Evolutionary conservation across 2,329 filamentous ascomycete species (phyloP), one percentile per base, ranked within the genome.

Genomic region (Aspergillus spinulosporus): DNA sequence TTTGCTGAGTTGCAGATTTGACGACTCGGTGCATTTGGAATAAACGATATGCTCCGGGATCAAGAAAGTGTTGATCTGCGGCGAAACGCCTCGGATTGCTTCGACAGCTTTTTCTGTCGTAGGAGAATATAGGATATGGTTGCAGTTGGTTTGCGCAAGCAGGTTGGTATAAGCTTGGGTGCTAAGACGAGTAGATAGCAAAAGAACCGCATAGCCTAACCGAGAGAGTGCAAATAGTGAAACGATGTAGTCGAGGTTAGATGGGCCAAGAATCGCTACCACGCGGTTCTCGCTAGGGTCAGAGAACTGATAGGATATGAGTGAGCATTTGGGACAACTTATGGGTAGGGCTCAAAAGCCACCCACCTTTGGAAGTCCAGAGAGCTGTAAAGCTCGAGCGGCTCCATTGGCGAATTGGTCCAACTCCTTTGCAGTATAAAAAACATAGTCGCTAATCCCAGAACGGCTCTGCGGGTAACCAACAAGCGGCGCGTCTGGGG

Each of bases 221-320:
- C 82, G 78, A 36, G 76, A 79, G 31, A 86, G 65, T 0, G 81
- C 83, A 45, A 85, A 75, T 43, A 81, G 72, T 1, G 82, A 79
- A 43, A 85, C 69, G 40, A 84, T 72, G 53, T 82, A 82, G 55
- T 84, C 80, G 9, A 86, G 70, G 59, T 80, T 80, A 1, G 82
- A 84, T 2, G 76, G 72, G 3, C 78, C 80, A 0, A 85, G 71
- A n/a, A 85, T 66, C 1, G 77, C 82, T 26, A 84, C 74, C 0
- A 80, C 76, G 21, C 54, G 49, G 39, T 52, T 57, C 14, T 44
- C 43, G 9, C 32, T 46, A 21, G 54, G 37, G 12, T 53, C 43
- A 3, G 44, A 34, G 39, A 53, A 57, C 54, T 57, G 36, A 34
- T 6, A 3, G 31, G 5, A 7, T 4, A 21, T 40, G 8, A 40